These are phyloP conservation scores for Glebionis coronaria DNA, from an alignment of 129 eudicot species.

Conservation along the genomic window DNA sequence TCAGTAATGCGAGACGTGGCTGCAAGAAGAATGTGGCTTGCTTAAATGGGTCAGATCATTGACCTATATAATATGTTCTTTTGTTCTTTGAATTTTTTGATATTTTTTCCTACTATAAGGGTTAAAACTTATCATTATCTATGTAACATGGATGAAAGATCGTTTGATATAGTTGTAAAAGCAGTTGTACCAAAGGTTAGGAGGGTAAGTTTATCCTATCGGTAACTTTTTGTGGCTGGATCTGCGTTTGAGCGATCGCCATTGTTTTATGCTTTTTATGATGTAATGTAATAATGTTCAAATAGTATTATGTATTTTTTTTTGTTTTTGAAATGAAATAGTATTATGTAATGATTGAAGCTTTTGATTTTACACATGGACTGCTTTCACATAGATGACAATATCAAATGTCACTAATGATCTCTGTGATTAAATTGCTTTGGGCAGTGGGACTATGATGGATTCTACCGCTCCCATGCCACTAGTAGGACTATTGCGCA, in stretches of 20 bases:
- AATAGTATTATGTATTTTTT: neutral
- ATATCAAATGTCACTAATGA: too few species aligned
- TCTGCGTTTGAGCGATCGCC: constrained; percentile 21
- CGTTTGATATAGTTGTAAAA: constrained; percentile 14
- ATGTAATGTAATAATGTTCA: constrained; percentile 9
- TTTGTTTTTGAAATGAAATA: too few species aligned
- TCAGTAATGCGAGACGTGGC: constrained; percentile 31
- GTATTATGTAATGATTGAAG: neutral
- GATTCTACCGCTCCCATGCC: too few species aligned
- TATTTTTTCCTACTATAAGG: neutral
- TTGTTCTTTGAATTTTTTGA: constrained; percentile 28
- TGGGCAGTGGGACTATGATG: too few species aligned
- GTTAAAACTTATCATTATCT: neutral
- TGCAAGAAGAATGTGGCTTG: constrained; percentile 21
- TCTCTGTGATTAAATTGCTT: too few species aligned
- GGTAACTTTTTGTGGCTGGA: constrained; percentile 28
- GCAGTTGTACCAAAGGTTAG: constrained; percentile 24
- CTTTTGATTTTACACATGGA: neutral
- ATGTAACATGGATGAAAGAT: constrained; percentile 19
- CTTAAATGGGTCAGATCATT: neutral
- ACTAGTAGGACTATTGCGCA: too few species aligned
- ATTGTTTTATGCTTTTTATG: constrained; percentile 21
- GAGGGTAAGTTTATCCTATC: constrained; percentile 20
- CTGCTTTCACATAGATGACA: too few species aligned
- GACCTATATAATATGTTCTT: constrained; percentile 16